phyloP scores from a whole-genome alignment of 75 land plant species.

The Selaginella moellendorffii region DNA sequence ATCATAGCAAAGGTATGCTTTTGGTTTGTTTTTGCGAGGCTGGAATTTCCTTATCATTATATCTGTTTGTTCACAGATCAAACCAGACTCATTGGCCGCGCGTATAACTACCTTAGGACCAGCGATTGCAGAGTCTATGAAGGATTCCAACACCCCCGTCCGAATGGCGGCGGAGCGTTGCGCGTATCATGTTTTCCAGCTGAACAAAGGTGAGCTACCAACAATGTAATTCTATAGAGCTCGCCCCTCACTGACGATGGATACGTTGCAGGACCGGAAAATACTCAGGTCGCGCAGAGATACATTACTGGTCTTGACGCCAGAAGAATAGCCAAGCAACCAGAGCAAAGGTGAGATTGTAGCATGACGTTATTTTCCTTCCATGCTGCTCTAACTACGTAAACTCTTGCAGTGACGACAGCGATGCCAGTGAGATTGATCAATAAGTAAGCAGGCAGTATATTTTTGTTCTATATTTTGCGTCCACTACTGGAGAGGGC shows the following conservation, averaged over 20 bases:
- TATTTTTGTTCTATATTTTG: too few relatives aligned
- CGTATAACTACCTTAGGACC: slow-evolving; percentile 42
- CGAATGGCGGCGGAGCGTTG: slow-evolving; percentile 94
- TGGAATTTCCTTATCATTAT: background rate
- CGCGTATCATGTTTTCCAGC: slow-evolving; percentile 66
- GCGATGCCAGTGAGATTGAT: background rate
- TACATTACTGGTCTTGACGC: slow-evolving; percentile 93
- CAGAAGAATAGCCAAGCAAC: slow-evolving; percentile 70
- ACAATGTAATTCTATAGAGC: too few relatives aligned
- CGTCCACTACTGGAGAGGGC: too few relatives aligned
- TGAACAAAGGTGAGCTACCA: slow-evolving; percentile 57
- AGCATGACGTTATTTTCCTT: background rate
- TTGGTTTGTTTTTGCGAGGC: background rate
- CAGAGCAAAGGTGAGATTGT: slow-evolving; percentile 58
- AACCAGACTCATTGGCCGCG: slow-evolving; percentile 28
- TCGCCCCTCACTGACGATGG: too few relatives aligned
- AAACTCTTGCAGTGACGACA: background rate
- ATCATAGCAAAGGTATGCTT: slow-evolving; percentile 49
- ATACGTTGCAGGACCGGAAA: slow-evolving; percentile 57
- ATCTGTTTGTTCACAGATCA: slow-evolving; percentile 32
- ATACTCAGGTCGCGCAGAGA: slow-evolving; percentile 74
- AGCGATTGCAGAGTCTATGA: slow-evolving; percentile 62
- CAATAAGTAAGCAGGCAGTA: too few relatives aligned
- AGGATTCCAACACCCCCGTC: slow-evolving; percentile 82
- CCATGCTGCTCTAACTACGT: too few relatives aligned